phyloP scores from a whole-genome alignment of 148 eudicot genomes.

The Rhododendron mucronatum region DNA sequence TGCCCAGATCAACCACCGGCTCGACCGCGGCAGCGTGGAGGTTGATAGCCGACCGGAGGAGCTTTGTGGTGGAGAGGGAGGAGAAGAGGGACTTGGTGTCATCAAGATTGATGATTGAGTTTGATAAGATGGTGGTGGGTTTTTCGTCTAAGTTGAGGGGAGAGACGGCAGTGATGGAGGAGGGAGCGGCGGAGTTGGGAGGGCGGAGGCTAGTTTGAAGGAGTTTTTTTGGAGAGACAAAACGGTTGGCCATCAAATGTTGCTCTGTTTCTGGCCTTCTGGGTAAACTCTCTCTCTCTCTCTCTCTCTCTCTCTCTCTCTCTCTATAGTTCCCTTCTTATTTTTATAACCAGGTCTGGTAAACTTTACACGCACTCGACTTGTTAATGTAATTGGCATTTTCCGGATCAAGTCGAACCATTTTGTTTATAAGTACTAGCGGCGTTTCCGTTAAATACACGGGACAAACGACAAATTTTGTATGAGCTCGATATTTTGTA shows the following conservation, averaged over 20 bases:
- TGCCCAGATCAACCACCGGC: slow-evolving; percentile 59
- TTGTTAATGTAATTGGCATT: too few species aligned
- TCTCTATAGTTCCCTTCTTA: neutral
- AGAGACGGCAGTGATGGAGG: neutral
- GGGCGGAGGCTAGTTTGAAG: slow-evolving; percentile 30
- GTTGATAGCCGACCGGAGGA: slow-evolving; percentile 39
- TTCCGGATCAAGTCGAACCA: too few species aligned
- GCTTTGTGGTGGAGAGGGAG: slow-evolving; percentile 36
- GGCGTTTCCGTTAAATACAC: too few species aligned
- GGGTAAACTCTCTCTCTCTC: neutral
- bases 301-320: neutral
- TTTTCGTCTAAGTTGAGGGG: slow-evolving; percentile 34
- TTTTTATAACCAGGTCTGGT: too few species aligned
- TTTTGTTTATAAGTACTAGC: too few species aligned
- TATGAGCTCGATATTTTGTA: too few species aligned
- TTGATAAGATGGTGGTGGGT: neutral
- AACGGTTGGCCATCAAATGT: slow-evolving; percentile 40
- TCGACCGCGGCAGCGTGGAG: slow-evolving; percentile 43
- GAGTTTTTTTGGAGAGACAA: slow-evolving; percentile 22
- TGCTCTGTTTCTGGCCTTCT: neutral
- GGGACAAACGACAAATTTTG: too few species aligned
- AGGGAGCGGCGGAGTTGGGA: slow-evolving; percentile 23
- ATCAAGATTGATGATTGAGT: slow-evolving; percentile 29
- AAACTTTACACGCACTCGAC: too few species aligned
- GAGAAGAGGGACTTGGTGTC: slow-evolving; percentile 44